Conservation (phyloP, 2,329 filamentous ascomycete species). For the Penicillium italicum region DNA sequence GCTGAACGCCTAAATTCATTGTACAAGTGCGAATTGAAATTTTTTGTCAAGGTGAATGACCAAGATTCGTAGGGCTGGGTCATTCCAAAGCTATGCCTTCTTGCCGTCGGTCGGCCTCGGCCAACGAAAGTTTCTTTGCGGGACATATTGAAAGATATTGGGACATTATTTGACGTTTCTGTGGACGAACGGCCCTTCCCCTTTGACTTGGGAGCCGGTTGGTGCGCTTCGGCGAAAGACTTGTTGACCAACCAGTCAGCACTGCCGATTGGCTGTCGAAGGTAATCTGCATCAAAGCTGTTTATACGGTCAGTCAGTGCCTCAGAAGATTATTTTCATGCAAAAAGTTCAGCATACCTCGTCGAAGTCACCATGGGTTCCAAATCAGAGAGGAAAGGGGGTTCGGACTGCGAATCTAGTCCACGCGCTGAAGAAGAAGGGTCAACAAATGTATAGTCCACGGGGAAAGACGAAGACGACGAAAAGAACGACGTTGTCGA, state of each 20-base stretch:
- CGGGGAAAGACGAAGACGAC: constrained; percentile 48
- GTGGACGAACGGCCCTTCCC: background rate
- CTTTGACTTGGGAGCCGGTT: constrained; percentile 2
- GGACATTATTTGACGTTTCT: constrained; percentile 25
- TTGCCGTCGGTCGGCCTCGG: constrained; percentile 43
- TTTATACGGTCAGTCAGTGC: background rate
- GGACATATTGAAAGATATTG: constrained; percentile 50
- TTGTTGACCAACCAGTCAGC: background rate
- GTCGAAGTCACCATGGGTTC: constrained; percentile 19
- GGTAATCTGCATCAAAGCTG: constrained; percentile 5
- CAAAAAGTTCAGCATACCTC: constrained; percentile 7
- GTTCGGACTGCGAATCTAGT: constrained; percentile 31
- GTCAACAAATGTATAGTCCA: constrained; percentile 52
- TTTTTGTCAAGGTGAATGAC: constrained; percentile 67
- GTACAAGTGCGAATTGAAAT: constrained; percentile 74
- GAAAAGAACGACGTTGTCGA: constrained; percentile 40
- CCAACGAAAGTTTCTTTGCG: constrained; percentile 50
- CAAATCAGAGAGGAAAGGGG: background rate
- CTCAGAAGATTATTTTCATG: background rate
- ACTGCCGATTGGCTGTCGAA: background rate
- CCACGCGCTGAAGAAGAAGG: constrained; percentile 50
- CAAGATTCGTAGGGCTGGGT: constrained; percentile 70
- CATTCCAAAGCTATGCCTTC: constrained; percentile 45
- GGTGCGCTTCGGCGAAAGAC: background rate
- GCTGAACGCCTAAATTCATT: constrained; percentile 67